These are phyloP conservation scores for Spergularia azorica DNA, from an alignment of 179 eudicot genomes.

Conservation along the genomic window DNA sequence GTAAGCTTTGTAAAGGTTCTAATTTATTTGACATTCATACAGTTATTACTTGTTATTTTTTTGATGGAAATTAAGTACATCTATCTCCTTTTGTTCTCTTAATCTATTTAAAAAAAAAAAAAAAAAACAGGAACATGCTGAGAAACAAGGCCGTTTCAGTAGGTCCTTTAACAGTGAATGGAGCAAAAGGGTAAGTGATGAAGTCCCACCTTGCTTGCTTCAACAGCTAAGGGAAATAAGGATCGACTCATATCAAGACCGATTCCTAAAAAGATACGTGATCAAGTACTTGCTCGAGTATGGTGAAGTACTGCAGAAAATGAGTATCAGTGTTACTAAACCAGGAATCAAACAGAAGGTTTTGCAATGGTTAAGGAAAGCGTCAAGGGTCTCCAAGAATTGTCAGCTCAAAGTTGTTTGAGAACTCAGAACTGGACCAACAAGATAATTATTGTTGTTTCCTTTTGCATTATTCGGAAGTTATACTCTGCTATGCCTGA, in stretches of 20 bases:
- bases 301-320: background rate
- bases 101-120: no score
- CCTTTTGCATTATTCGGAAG: no score
- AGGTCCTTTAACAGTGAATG: background rate
- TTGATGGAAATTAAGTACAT: background rate
- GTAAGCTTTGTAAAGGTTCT: background rate
- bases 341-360: background rate
- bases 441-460: no score
- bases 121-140: constrained; percentile 4
- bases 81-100: no score
- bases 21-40: background rate
- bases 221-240: background rate
- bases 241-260: constrained; percentile 1
- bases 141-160: background rate
- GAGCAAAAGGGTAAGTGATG: background rate
- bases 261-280: background rate
- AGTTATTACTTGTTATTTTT: no score
- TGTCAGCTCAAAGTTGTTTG: constrained; percentile 7
- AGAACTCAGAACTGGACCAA: no score
- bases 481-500: no score
- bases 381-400: background rate
- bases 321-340: background rate
- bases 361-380: background rate
- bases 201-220: constrained; percentile 14
- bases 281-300: constrained; percentile 5